A percentile compares a stretch with the other conserved stretches of the same genome.
Conservation (phyloP, 1,284 basidiomycete genomes). For the Microbotryum lychnidis-dioicae region DNA sequence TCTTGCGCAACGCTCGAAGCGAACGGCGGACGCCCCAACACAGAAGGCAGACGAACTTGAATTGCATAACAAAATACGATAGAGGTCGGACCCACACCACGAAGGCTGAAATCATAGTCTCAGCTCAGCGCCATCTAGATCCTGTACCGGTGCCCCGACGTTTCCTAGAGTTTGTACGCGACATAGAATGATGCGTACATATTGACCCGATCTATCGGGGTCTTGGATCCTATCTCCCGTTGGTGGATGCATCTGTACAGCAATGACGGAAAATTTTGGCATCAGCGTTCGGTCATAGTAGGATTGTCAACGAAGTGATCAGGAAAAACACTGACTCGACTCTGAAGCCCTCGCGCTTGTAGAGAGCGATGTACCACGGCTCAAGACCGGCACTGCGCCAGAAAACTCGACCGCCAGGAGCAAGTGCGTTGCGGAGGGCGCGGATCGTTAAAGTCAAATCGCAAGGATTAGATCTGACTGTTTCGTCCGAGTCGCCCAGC, state of each 20-base stretch:
- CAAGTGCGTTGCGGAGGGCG: slow-evolving; percentile 56
- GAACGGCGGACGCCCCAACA: too few species aligned
- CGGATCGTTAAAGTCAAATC: slow-evolving; percentile 43
- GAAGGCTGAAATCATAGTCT: too few species aligned
- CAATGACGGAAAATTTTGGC: slow-evolving; percentile 15
- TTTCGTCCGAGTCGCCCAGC: slow-evolving; percentile 36
- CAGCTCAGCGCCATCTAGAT: too few species aligned
- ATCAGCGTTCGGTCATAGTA: too few species aligned
- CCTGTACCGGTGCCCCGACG: too few species aligned
- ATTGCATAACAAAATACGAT: too few species aligned
- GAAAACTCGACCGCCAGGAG: slow-evolving; percentile 56
- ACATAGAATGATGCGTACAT: slow-evolving; percentile 45
- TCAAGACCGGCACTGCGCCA: slow-evolving; percentile 62
- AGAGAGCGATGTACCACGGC: slow-evolving; percentile 66
- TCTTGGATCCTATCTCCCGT: slow-evolving; percentile 35
- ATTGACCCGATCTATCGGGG: slow-evolving; percentile 55
- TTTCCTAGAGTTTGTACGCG: too few species aligned
- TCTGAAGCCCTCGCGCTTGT: slow-evolving; percentile 48
- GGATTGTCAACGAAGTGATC: slow-evolving; percentile 30
- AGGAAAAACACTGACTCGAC: slow-evolving; percentile 43
- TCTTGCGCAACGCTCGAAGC: too few species aligned
- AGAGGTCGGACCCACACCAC: too few species aligned
- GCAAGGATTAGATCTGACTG: slow-evolving; percentile 30
- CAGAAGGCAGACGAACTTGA: too few species aligned
- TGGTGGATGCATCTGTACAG: slow-evolving; percentile 37